Conservation (phyloP, 2,329 filamentous ascomycete genomes). For the Teratosphaeria epicoccoides region DNA sequence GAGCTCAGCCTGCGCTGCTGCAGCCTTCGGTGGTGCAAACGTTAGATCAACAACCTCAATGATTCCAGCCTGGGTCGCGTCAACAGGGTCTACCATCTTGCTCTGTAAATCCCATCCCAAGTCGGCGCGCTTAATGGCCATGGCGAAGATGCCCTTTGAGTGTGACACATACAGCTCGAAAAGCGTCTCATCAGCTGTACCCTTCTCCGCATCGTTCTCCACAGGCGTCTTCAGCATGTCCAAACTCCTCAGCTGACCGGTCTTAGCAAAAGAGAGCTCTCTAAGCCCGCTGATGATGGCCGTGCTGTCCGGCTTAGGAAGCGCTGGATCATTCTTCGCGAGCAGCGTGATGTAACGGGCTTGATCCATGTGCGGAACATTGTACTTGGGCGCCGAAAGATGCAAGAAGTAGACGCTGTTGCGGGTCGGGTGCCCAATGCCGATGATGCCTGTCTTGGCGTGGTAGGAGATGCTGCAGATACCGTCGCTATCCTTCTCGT, state of each 20-base stretch:
- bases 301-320: constrained; percentile 83
- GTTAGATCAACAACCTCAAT: constrained; percentile 63
- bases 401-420: constrained; percentile 98
- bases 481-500: constrained; percentile 71
- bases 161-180: constrained; percentile 98
- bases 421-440: constrained; percentile 88
- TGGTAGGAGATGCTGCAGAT: constrained; percentile 97
- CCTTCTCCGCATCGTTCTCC: constrained; percentile 41
- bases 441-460: constrained; percentile 80
- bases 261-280: constrained; percentile 83
- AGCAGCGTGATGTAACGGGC: constrained; percentile 76
- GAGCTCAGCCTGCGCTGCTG: constrained; percentile 8
- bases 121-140: constrained; percentile 77
- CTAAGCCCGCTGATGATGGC: constrained; percentile 95
- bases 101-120: constrained; percentile 86
- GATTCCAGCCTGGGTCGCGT: constrained; percentile 62
- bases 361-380: constrained; percentile 68
- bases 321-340: constrained; percentile 56
- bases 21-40: constrained; percentile 11
- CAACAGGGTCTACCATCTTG: constrained; percentile 69
- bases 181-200: constrained; percentile 57
- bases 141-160: constrained; percentile 86
- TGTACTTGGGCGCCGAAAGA: constrained; percentile 87
- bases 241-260: constrained; percentile 77
- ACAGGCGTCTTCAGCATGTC: constrained; percentile 67